Percentiles rank a stretch among this genome's conserved stretches.
Conservation (phyloP, 78 protist species). For the Capsaspora owczarzaki region DNA sequence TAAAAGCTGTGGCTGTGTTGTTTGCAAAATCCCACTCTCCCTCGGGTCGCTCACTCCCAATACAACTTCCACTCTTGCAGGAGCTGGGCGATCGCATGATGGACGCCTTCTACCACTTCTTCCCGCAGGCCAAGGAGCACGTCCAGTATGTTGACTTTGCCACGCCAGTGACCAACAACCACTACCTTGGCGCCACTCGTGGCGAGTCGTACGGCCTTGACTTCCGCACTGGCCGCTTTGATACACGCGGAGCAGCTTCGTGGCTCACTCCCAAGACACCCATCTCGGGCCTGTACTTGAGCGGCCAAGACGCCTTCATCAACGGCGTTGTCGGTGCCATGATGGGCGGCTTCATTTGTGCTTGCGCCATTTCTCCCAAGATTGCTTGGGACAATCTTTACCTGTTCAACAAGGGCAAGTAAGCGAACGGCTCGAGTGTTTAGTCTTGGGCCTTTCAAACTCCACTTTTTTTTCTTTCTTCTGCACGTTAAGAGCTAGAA, state of each 20-base stretch:
- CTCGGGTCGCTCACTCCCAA: too few relatives aligned
- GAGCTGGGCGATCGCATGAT: not conserved
- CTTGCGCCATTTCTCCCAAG: not conserved
- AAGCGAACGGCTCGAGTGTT: not conserved
- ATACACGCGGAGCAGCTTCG: too few relatives aligned
- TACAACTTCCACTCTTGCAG: too few relatives aligned
- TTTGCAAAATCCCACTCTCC: too few relatives aligned
- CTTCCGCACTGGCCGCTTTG: too few relatives aligned
- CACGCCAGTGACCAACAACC: conserved; percentile 19
- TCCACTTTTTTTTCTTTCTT: not conserved
- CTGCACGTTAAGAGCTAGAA: too few relatives aligned
- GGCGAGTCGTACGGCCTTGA: conserved; percentile 21
- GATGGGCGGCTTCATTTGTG: conserved; percentile 1
- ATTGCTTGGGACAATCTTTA: not conserved
- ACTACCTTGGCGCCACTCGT: not conserved
- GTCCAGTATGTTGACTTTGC: conserved; percentile 2
- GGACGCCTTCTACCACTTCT: not conserved
- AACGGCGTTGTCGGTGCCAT: conserved; percentile 8
- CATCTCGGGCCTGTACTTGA: conserved; percentile 3
- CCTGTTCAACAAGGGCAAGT: not conserved
- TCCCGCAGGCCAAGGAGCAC: conserved; percentile 9
- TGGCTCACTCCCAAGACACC: conserved; percentile 13
- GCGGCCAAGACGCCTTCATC: conserved; percentile 7
- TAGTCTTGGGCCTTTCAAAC: not conserved
- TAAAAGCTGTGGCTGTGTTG: too few relatives aligned